Base-by-base conservation (phyloP, 345 rosid genomes). In the Streptanthus diversifolius region DNA sequence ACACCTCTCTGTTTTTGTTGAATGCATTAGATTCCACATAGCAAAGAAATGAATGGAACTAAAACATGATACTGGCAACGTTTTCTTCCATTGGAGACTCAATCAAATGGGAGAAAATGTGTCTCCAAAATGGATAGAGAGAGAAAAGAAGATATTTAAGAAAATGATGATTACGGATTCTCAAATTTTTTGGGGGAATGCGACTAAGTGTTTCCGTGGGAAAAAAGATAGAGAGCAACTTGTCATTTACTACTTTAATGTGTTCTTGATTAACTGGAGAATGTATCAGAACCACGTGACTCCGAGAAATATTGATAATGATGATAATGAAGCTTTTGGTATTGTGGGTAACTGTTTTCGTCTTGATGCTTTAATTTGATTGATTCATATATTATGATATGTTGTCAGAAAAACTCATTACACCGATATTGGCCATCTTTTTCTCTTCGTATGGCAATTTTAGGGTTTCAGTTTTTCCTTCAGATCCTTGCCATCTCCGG, bases 51-150 rank as follows among this genome's bases (percentile, higher is more conserved):
- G 87, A 80, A 44, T 79, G 87, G 83, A 79, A 49, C 24, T 88
- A 63, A 90, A 83, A 83, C 84, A 75, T 57, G 89, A 88, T 35
- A 65, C 90, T 17, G 91, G 91, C 32, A 5, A 67, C 19, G 84
- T 64, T 35, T 92, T 88, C 70, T 73, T 74, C 61, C 78, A 48
- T 22, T 92, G 92, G 93, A 77, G 82, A 68, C 86, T 92, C 80
- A 65, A 86, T 64, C 71, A 52, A 39, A 90, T 90, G 97, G 97
- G 98, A 3, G 95, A 88, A 82, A 93, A 92, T 73, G 89, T 87
- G 39, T 80, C 83, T 15, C n/a, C n/a, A 75, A 79, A 27, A 68
- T n/a, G n/a, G 76, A 67, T 86, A 6, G 67, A 55, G n/a, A 80
- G 79, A 64, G 88, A 85, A 63, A 85, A 83, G 71, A 77, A 84